Conservation (phyloP, 805 yeast genomes). For the Suhomyces kilbournensis region DNA sequence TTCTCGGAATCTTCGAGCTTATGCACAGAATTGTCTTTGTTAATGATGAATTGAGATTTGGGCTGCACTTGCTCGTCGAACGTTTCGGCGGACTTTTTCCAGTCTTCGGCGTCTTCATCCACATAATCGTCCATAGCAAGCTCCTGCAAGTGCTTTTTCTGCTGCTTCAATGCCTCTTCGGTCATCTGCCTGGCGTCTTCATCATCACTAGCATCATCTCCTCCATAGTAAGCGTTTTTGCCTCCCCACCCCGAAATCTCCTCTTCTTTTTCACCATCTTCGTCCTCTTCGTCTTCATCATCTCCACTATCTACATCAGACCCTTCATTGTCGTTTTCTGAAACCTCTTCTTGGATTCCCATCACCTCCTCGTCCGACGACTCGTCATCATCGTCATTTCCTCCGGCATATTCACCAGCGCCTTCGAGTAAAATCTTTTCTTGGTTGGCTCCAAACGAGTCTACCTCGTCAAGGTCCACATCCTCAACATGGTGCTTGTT, state of each 20-base stretch:
- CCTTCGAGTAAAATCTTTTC: slow-evolving; percentile 56
- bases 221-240: slow-evolving; percentile 50
- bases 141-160: slow-evolving; percentile 68
- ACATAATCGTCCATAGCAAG: slow-evolving; percentile 52
- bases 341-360: slow-evolving; percentile 33
- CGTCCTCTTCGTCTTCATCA: slow-evolving; percentile 46
- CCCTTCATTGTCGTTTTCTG: slow-evolving; percentile 35
- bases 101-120: slow-evolving; percentile 79
- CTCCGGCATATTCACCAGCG: slow-evolving; percentile 45
- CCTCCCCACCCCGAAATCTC: slow-evolving; percentile 42
- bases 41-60: slow-evolving; percentile 9
- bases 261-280: slow-evolving; percentile 34
- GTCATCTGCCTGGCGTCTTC: slow-evolving; percentile 77
- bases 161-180: slow-evolving; percentile 83
- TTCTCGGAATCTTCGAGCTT: slow-evolving; percentile 52
- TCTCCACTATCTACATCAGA: slow-evolving; percentile 30
- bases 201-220: slow-evolving; percentile 67
- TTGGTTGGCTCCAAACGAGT: slow-evolving; percentile 58
- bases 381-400: slow-evolving; percentile 27
- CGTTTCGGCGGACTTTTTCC: slow-evolving; percentile 59
- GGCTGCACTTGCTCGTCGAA: slow-evolving; percentile 32
- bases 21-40: slow-evolving; percentile 15
- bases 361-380: slow-evolving; percentile 59
- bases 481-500: slow-evolving; percentile 8
- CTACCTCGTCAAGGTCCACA: slow-evolving; percentile 63